Conservation (phyloP, 2,329 filamentous ascomycete species). For the Beauveria sp. region DNA sequence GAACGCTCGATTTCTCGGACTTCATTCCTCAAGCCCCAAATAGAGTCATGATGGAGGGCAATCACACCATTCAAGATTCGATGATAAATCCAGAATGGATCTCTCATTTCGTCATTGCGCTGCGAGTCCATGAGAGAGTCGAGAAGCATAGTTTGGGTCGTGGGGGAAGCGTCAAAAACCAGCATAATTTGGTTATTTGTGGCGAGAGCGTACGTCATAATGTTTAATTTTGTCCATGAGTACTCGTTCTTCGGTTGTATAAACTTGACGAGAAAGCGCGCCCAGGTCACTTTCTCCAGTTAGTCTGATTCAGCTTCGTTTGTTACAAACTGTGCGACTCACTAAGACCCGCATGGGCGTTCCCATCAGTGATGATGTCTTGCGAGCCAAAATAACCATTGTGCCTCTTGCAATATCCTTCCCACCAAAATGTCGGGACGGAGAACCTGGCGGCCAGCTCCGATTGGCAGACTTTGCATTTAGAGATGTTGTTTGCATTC, state of each 20-base stretch:
- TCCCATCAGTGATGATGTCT: slow-evolving; percentile 13
- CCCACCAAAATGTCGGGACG: slow-evolving; percentile 12
- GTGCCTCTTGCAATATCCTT: neutral
- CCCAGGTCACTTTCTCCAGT: slow-evolving; percentile 24
- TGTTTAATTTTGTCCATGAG: slow-evolving; percentile 29
- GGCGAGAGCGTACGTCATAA: slow-evolving; percentile 22
- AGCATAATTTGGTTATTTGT: slow-evolving; percentile 21
- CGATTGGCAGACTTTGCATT: neutral
- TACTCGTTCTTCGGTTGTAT: slow-evolving; percentile 18
- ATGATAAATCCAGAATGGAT: slow-evolving; percentile 31
- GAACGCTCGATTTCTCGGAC: slow-evolving; percentile 28
- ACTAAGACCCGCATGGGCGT: slow-evolving; percentile 15
- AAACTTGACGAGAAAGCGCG: slow-evolving; percentile 24
- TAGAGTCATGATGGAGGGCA: slow-evolving; percentile 24
- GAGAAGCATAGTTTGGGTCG: slow-evolving; percentile 8
- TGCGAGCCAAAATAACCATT: slow-evolving; percentile 15
- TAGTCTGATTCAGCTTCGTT: neutral
- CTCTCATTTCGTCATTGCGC: slow-evolving; percentile 10
- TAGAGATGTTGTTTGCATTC: neutral
- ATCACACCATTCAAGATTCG: slow-evolving; percentile 24
- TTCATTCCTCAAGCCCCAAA: slow-evolving; percentile 31
- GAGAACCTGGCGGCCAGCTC: neutral
- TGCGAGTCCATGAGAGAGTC: slow-evolving; percentile 1
- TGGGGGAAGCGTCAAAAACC: slow-evolving; percentile 21
- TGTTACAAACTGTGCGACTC: neutral